Evolutionary conservation across 371 early-diverging fungal species (phyloP).

Genomic region (Apophysomyces sp.): DNA sequence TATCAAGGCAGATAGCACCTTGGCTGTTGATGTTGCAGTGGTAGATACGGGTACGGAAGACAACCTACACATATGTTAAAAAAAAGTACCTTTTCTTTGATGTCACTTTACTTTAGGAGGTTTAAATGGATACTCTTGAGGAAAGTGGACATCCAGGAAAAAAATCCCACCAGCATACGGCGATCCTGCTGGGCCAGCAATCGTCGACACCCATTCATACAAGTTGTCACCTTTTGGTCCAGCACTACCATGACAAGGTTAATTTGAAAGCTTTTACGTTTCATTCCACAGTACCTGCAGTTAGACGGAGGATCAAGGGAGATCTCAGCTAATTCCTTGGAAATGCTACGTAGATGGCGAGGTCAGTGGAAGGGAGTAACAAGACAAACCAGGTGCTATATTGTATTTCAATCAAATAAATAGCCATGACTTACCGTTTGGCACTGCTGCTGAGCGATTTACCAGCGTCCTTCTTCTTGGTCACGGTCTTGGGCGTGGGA

Average conservation of each 20-base stretch:
- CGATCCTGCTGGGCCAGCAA: constrained; percentile 84
- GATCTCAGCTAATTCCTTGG: constrained; percentile 95
- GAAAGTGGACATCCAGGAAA: constrained; percentile 97
- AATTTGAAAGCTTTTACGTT: constrained; percentile 1
- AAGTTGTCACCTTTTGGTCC: constrained; percentile 96
- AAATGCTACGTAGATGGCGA: constrained; percentile 60
- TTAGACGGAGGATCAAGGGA: constrained; percentile 93
- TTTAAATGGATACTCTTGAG: constrained; percentile 99
- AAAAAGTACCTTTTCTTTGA: constrained; percentile 7
- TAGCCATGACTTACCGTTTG: constrained; percentile 45
- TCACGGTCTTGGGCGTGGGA: constrained; percentile 10
- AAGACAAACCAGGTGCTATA: neutral
- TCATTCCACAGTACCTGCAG: constrained; percentile 64
- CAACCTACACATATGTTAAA: constrained; percentile 54
- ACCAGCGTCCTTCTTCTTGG: constrained; percentile 30
- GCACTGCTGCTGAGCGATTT: constrained; percentile 56
- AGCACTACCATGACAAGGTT: constrained; percentile 56
- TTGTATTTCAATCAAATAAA: neutral
- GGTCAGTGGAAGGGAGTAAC: neutral
- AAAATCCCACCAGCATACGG: constrained; percentile 91
- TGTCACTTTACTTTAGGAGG: constrained; percentile 83
- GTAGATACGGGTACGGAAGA: constrained; percentile 96
- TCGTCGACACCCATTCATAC: constrained; percentile 95
- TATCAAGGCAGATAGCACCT: constrained; percentile 98
- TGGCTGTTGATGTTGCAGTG: constrained; percentile 99